Percentiles rank a stretch among this genome's conserved stretches.
phyloP scores from a whole-genome alignment of 2,329 filamentous ascomycete genomes.

The Dothideomycetes sp. region DNA sequence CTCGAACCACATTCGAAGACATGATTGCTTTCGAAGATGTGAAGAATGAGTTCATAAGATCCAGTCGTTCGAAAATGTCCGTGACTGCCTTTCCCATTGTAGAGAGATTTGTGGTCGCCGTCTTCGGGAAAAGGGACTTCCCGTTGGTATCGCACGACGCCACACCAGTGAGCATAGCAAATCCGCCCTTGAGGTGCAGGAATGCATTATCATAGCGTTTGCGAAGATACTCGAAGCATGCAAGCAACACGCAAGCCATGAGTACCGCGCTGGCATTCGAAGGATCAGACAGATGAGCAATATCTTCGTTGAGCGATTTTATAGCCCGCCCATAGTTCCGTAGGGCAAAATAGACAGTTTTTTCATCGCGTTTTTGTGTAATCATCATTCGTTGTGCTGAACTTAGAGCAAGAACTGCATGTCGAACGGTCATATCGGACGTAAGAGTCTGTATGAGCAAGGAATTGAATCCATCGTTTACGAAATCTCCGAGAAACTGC shows the following conservation, averaged over 20 bases:
- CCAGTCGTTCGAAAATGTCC: background rate
- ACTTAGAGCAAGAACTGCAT: background rate
- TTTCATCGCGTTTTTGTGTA: background rate
- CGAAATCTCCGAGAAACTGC: background rate
- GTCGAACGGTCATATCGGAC: background rate
- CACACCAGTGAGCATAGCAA: background rate
- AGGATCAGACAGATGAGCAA: background rate
- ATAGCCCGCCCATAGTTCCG: background rate
- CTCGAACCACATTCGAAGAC: background rate
- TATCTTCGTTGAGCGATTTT: background rate
- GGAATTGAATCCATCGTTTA: background rate
- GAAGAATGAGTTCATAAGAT: background rate
- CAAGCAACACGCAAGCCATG: background rate
- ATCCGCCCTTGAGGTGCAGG: background rate
- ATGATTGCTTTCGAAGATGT: background rate
- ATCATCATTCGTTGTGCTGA: background rate
- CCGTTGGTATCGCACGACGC: background rate
- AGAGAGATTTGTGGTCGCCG: background rate
- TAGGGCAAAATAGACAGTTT: background rate
- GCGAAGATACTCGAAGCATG: background rate
- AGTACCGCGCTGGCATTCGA: background rate
- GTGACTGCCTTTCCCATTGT: background rate
- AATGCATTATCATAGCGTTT: background rate
- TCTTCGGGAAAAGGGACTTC: background rate
- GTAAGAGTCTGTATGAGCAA: background rate